Evolutionary conservation across 306 rosid genomes (phyloP).

Genomic region (Pterocarpus macrocarpus): DNA sequence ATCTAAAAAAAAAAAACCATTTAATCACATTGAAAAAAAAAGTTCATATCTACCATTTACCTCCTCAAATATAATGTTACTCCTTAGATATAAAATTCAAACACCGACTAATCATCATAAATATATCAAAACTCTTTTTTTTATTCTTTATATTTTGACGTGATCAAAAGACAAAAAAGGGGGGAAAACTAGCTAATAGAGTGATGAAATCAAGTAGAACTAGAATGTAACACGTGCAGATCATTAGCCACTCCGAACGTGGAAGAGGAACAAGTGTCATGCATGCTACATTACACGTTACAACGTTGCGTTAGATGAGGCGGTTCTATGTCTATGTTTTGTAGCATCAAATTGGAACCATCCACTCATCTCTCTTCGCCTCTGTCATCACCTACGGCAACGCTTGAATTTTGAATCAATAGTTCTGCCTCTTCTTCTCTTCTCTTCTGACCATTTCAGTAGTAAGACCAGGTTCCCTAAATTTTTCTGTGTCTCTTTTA

Average conservation of each 20-base stretch:
- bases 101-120: no score
- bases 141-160: no score
- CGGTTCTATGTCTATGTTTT: background rate
- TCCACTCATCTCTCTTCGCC: background rate
- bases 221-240: conserved; percentile 43
- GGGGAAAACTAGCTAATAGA: no score
- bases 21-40: no score
- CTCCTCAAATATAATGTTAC: no score
- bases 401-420: background rate
- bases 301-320: conserved; percentile 19
- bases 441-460: conserved; percentile 11
- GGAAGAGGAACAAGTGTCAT: conserved; percentile 42
- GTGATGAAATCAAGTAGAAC: background rate
- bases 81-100: no score
- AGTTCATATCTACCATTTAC: no score
- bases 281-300: conserved; percentile 52
- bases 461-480: background rate
- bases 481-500: background rate
- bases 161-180: no score
- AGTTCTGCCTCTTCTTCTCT: background rate
- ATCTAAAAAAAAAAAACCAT: no score
- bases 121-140: no score
- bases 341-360: conserved; percentile 39
- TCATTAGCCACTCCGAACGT: background rate
- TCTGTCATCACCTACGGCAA: background rate